A percentile compares a stretch with the other conserved stretches of the same genome.
phyloP scores from a whole-genome alignment of 345 rosid genomes.

The Sisymbrium altissimum region DNA sequence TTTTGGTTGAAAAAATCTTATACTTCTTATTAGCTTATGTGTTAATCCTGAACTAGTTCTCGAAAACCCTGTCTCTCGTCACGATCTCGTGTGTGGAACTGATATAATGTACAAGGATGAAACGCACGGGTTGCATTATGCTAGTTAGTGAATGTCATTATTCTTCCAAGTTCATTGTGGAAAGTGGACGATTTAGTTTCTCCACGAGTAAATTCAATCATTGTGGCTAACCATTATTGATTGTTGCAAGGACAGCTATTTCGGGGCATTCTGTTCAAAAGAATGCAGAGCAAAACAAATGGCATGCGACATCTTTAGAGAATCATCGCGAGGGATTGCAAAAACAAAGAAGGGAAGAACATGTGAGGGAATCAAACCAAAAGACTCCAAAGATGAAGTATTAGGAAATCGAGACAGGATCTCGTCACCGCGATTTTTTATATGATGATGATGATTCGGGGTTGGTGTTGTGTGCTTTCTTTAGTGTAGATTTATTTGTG shows the following conservation, averaged over 20 bases:
- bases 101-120: too few relatives aligned
- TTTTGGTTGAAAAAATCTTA: too few relatives aligned
- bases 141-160: background rate
- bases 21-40: too few relatives aligned
- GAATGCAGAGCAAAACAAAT: constrained; percentile 14
- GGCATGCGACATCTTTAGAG: background rate
- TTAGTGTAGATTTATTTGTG: too few relatives aligned
- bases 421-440: background rate
- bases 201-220: too few relatives aligned
- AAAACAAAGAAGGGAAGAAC: constrained; percentile 11
- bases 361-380: background rate
- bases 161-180: too few relatives aligned
- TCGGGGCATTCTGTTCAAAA: constrained; percentile 24
- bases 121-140: background rate
- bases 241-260: background rate
- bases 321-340: background rate
- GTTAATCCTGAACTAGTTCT: too few relatives aligned
- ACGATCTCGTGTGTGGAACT: too few relatives aligned
- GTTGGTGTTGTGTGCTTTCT: too few relatives aligned
- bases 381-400: background rate
- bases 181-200: too few relatives aligned
- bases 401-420: background rate
- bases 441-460: background rate
- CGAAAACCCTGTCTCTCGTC: too few relatives aligned
- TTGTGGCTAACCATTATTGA: too few relatives aligned